Evolutionary conservation across 768 basidiomycete species (phyloP), one percentile per base, ranked within the genome.

Genomic region (Collybia sordida): DNA sequence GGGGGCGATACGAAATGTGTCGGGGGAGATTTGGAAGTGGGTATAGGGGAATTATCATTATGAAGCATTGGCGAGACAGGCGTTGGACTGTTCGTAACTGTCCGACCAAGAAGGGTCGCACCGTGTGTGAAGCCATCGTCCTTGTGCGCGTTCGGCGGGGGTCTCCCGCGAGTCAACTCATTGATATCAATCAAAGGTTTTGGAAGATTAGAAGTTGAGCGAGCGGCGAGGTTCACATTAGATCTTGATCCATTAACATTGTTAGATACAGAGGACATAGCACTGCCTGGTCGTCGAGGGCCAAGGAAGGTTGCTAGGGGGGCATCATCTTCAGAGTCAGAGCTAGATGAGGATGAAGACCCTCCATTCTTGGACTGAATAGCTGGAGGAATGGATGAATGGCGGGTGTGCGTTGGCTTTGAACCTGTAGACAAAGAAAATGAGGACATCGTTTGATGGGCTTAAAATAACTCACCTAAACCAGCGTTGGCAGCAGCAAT

Each of bases 261-360:
- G 42, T 61, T 66, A 15, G 72, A 72, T 48, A 65, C 64, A 6
- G 69, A 67, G 6, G 79, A 80, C 51, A 76, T 64, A 15, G 85
- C 74, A 54, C 84, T 87, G 15, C 85, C 86, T 14, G 88, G 87
- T 28, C 89, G 76, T 42, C 72, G 77, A 9, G 88, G 87, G 0
- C 73, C 72, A 6, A 87, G 68, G 28, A 89, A 71, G 1, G 70
- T 73, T 0, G 85, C 83, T 28, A 92, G 73, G 11, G 88, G 89
- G 1, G 82, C 78, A 50, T 86, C 79, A 45, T 80, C 82, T 21
- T 76, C 79, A 27, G 72, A 72, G 56, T 53, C 69, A 39, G 70
- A 65, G 45, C 63, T 61, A 4, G 65, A 66, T 17, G 67, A 59
- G 18, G 55, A 43, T n/a, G 55, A 52, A 27, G 41, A 25, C 23